phyloP scores from a whole-genome alignment of 2,329 filamentous ascomycete species.

The Colletotrichum ledebouriae region DNA sequence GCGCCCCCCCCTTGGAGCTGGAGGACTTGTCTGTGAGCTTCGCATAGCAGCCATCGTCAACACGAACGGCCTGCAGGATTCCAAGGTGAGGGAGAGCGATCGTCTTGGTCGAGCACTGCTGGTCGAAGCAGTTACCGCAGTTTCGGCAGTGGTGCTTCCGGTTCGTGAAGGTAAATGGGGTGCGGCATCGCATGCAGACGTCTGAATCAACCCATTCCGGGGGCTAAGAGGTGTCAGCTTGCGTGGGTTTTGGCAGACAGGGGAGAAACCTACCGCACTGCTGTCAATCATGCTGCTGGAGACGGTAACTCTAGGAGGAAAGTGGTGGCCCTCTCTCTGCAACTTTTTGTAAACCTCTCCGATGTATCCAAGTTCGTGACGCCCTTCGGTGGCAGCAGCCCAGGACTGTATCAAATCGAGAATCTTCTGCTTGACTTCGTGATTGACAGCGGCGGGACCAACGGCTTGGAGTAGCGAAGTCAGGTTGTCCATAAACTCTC shows the following conservation, averaged over 20 bases:
- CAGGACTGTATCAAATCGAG: constrained; percentile 94
- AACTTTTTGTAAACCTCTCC: constrained; percentile 87
- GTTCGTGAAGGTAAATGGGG: constrained; percentile 96
- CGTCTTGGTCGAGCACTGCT: constrained; percentile 91
- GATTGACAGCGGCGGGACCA: constrained; percentile 80
- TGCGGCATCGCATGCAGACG: constrained; percentile 98
- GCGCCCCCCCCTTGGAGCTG: constrained; percentile 51
- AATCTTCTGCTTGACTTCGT: constrained; percentile 90
- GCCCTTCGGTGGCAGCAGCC: constrained; percentile 89
- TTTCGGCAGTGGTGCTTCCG: constrained; percentile 98
- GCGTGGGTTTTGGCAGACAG: background rate
- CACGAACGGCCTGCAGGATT: constrained; percentile 89
- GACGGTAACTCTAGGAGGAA: constrained; percentile 88
- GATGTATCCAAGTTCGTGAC: constrained; percentile 87
- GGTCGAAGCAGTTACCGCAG: constrained; percentile 97
- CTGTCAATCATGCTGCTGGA: constrained; percentile 99
- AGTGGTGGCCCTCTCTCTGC: constrained; percentile 87
- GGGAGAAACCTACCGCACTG: constrained; percentile 78
- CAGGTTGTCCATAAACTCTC: constrained; percentile 98
- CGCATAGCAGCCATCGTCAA: constrained; percentile 95
- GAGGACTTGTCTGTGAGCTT: constrained; percentile 85
- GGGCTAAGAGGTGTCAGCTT: constrained; percentile 66
- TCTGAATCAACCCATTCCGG: constrained; percentile 98
- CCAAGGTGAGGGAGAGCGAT: constrained; percentile 92
- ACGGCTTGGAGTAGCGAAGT: constrained; percentile 89